Base-by-base conservation (phyloP, 257 asterid species). In the Voacanga thouarsii region DNA sequence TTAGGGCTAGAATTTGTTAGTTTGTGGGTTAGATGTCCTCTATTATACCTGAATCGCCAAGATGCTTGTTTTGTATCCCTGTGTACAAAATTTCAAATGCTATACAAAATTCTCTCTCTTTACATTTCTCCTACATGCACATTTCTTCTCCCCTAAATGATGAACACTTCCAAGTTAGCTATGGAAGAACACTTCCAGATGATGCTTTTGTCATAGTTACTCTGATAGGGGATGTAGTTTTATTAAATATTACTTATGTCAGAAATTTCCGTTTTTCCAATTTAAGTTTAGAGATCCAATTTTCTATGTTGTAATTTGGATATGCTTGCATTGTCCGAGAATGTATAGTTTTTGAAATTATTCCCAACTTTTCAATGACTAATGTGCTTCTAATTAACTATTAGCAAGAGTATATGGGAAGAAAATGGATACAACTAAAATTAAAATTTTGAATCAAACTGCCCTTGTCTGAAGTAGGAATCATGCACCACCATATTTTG, bases 131-230 rank as follows among this genome's bases (percentile, higher is more conserved):
- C 30, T 75, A 10, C 1, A 55, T 14, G 19, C 18, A 7, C 14
- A 11, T 69, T 4, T 49, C 33, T 30, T 37, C 14, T 74, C 82
- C 86, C 80, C 88, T 83, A 72, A 73, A 79, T 82, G 89, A 84
- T 76, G 86, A 83, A 67, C 10, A 64, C 30, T 65, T 82, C 28
- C 18, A 10, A 21, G 39, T 67, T 26, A 78, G 86, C 80, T 74
- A 86, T 86, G 90, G 89, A 47, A 68, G 73, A 44, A 64, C 0
- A 80, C 78, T 39, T 77, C 83, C 82, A 75, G 68, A 76, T 85
- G 88, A 80, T 59, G 84, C 85, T 78, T 63, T 78, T 59, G 84
- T 80, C 84, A 84, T 89, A 86, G 91, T 86, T 87, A 86, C 88
- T 81, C 89, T 83, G 87, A 86, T 84, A 72, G 86, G 86, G 85